These are phyloP conservation scores for Arthrobotrys megalospora DNA, from an alignment of 2,329 filamentous ascomycete genomes.

Conservation along the genomic window DNA sequence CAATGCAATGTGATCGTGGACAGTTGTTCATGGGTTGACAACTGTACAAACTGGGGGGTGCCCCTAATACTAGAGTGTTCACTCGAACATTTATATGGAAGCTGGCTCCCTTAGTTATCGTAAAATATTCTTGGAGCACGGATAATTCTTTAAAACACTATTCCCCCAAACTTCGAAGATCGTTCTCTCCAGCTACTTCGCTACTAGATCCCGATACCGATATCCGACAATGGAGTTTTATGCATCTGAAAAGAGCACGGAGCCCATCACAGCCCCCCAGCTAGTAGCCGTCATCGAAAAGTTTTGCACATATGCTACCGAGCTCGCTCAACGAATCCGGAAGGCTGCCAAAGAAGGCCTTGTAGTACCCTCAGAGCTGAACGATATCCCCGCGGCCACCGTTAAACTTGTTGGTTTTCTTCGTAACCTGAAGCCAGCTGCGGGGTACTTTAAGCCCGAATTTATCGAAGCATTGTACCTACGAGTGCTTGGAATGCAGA, in stretches of 20 bases:
- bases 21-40: background rate
- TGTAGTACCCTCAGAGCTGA: background rate
- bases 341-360: slow-evolving; percentile 10
- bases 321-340: slow-evolving; percentile 2
- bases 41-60: background rate
- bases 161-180: no score
- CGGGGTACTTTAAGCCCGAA: slow-evolving; percentile 1
- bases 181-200: no score
- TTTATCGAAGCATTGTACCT: slow-evolving; percentile 3
- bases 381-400: slow-evolving; percentile 2
- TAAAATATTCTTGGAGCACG: slow-evolving; percentile 6
- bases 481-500: slow-evolving; percentile 8
- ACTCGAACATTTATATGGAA: background rate
- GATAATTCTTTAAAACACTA: background rate
- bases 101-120: background rate
- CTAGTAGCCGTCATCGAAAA: slow-evolving; percentile 2
- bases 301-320: slow-evolving; percentile 16
- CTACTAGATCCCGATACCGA: background rate
- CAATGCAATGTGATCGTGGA: background rate
- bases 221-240: background rate
- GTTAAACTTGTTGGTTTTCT: slow-evolving; percentile 15
- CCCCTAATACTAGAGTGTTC: background rate
- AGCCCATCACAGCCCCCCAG: slow-evolving; percentile 1
- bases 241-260: background rate
- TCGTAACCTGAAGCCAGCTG: background rate